A percentile compares a stretch with the other conserved stretches of the same genome.
Evolutionary conservation across 495 filamentous ascomycete species (phyloP).

Genomic region (Evernia prunastri): DNA sequence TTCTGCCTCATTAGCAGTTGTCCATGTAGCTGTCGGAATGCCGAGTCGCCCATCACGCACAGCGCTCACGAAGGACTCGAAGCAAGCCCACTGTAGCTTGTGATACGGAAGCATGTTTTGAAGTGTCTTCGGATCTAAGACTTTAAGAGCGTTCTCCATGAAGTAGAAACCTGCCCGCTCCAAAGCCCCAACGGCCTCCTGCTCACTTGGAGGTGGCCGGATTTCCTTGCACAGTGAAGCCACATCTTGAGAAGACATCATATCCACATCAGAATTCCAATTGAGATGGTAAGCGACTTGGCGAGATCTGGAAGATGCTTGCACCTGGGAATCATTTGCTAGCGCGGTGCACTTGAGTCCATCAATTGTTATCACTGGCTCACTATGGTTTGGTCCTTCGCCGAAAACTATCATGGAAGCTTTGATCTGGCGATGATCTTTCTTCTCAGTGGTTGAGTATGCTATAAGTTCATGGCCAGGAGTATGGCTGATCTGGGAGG

Average conservation of each 20-base stretch:
- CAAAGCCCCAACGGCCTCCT: background rate
- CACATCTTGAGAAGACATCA: conserved; percentile 4
- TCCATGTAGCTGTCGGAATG: conserved; percentile 9
- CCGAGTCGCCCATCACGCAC: background rate
- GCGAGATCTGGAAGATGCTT: background rate
- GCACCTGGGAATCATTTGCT: background rate
- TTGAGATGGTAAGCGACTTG: background rate
- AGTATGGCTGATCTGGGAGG: conserved; percentile 15
- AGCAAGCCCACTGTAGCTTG: conserved; percentile 8
- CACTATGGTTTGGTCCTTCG: background rate
- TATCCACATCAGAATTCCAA: conserved; percentile 12
- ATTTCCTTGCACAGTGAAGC: background rate
- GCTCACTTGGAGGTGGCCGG: background rate
- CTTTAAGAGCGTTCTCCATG: conserved; percentile 9
- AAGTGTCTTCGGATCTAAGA: background rate
- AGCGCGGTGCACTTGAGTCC: conserved; percentile 15
- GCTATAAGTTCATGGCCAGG: conserved; percentile 23
- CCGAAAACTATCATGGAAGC: conserved; percentile 7
- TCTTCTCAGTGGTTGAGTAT: conserved; percentile 18
- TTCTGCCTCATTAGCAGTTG: background rate
- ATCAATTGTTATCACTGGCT: conserved; percentile 6
- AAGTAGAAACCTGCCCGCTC: conserved; percentile 19
- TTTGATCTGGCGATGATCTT: conserved; percentile 1
- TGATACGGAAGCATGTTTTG: conserved; percentile 14
- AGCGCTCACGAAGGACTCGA: background rate